Percentiles rank a stretch among this genome's conserved stretches.
phyloP scores from a whole-genome alignment of 768 basidiomycete genomes.

The Fibroporia radiculosa region DNA sequence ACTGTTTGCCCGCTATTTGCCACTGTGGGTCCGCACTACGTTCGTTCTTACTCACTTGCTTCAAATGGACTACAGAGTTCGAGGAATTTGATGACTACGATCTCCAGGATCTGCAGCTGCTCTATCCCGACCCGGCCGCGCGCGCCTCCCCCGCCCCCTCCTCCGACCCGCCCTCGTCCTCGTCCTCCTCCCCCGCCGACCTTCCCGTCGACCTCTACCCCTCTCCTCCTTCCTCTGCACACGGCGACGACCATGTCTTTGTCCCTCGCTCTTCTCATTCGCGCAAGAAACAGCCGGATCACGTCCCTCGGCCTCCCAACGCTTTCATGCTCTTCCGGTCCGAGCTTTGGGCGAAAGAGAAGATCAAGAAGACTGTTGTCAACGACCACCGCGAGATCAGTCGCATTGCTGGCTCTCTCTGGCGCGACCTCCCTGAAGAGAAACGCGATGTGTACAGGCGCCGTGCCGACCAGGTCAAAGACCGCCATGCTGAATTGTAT shows the following conservation, averaged over 20 bases:
- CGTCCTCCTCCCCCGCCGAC: not conserved
- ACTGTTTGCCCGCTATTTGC: constrained; percentile 10
- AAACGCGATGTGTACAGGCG: constrained; percentile 40
- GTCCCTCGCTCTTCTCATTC: constrained; percentile 31
- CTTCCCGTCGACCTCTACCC: not conserved
- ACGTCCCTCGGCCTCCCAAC: constrained; percentile 72
- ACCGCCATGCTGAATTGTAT: constrained; percentile 39
- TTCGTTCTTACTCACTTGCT: constrained; percentile 20
- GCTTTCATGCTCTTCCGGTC: constrained; percentile 83
- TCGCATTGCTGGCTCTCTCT: constrained; percentile 59
- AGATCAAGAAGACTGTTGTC: constrained; percentile 45
- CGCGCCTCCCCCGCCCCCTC: constrained; percentile 8
- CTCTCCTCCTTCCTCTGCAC: constrained; percentile 4
- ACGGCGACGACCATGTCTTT: constrained; percentile 14
- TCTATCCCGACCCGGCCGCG: constrained; percentile 13
- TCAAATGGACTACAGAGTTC: constrained; percentile 24
- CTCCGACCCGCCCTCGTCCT: not conserved
- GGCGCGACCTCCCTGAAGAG: constrained; percentile 46
- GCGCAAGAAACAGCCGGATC: constrained; percentile 34
- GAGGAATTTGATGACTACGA: constrained; percentile 25
- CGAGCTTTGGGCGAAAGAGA: constrained; percentile 48
- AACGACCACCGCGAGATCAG: constrained; percentile 69
- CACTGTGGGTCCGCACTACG: constrained; percentile 20
- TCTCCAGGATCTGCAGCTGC: constrained; percentile 17
- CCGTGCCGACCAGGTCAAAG: constrained; percentile 40